Base-by-base conservation (phyloP, 2,329 filamentous ascomycete genomes). In the Cordyceps fumosorosea region DNA sequence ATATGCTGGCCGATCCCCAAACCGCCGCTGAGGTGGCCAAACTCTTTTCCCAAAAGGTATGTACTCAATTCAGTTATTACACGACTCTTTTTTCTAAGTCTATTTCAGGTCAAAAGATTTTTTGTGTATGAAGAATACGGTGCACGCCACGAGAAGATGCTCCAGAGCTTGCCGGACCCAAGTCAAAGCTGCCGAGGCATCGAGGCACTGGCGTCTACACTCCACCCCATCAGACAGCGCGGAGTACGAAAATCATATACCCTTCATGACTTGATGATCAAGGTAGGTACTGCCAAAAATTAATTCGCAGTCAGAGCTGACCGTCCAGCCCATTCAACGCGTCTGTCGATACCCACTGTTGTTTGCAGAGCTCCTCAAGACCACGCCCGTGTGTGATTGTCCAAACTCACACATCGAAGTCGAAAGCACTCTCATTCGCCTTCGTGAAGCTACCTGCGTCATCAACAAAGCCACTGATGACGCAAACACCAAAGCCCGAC, bases 61-160 rank as follows among this genome's bases (percentile, higher is more conserved):
- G n/a, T 20, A 32, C 14, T 16, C 2, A 12, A 22, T 2, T 8
- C 0, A 14, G 16, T 4, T 3, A 4, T 34, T 7, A 50, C 40
- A 2, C 14, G 14, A 2, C 16, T n/a, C 32, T 4, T 20, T 20
- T 20, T 26, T n/a, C 54, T 58, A 29, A 58, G 1, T 12, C 54
- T 58, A 16, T 22, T 58, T 16, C 65, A 96, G 90, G 88, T 96
- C 77, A 84, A 85, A 64, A 86, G 87, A 0, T 95, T 98, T 75
- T 89, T 90, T 70, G 81, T 89, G 56, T 99, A 99, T 71, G 90
- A 96, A 75, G 90, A 96, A 68, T 99, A 96, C 72, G 90, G 90
- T 42, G 89, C 89, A 57, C 93, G 93, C 71, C 96, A 95, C 73
- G 91, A 96, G 67, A 81, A 91, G 66, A 89, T 97, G 80, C 86